phyloP scores from a whole-genome alignment of 179 eudicot species.

The Beta macrorhiza region DNA sequence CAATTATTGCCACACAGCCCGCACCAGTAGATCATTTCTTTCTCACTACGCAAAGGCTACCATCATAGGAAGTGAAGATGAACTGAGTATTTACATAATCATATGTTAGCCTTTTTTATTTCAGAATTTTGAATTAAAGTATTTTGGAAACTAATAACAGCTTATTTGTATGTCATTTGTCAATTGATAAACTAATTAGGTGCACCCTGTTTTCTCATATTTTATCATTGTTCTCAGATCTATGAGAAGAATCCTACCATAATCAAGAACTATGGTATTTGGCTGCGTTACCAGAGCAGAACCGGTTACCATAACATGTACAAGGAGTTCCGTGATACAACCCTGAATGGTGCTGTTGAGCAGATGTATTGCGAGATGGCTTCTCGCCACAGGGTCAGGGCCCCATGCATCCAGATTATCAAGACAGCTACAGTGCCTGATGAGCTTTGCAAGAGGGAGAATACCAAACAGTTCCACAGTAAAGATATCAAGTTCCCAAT shows the following conservation, averaged over 20 bases:
- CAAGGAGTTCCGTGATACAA: slow-evolving; percentile 90
- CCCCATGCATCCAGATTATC: slow-evolving; percentile 88
- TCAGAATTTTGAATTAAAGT: neutral
- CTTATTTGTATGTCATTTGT: too few relatives aligned
- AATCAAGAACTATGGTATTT: slow-evolving; percentile 90
- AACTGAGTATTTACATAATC: neutral
- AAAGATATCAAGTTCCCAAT: slow-evolving; percentile 80
- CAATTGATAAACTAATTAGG: neutral
- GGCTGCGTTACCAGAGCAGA: slow-evolving; percentile 84
- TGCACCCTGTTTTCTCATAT: too few relatives aligned
- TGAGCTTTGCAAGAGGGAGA: slow-evolving; percentile 83
- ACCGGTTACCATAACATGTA: slow-evolving; percentile 97
- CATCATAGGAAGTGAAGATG: neutral
- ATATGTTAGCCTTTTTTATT: neutral
- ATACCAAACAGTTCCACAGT: slow-evolving; percentile 81
- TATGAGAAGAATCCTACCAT: slow-evolving; percentile 84
- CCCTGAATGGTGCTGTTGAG: slow-evolving; percentile 77
- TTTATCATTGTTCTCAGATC: slow-evolving; percentile 35
- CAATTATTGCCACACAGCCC: too few relatives aligned
- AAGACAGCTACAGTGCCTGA: slow-evolving; percentile 84
- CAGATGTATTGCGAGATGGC: slow-evolving; percentile 98
- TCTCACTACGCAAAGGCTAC: neutral
- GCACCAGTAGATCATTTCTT: too few relatives aligned
- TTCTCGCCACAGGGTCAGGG: slow-evolving; percentile 84
- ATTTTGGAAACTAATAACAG: neutral